These are phyloP conservation scores for Calonectria ilicicola DNA, from an alignment of 2,329 filamentous ascomycete genomes.

Conservation along the genomic window DNA sequence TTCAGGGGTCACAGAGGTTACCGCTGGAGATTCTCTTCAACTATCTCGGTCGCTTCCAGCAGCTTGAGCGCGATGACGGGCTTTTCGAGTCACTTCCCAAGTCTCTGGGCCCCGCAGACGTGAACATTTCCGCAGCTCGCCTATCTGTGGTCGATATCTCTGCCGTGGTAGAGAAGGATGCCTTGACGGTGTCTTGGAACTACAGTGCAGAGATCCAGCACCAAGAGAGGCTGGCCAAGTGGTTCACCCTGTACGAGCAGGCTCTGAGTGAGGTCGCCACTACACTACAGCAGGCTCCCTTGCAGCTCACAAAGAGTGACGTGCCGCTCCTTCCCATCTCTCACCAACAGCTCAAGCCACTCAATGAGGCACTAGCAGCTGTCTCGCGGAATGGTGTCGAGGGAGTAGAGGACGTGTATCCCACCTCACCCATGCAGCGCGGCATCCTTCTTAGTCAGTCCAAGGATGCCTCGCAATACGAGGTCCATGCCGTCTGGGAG, in stretches of 20 bases:
- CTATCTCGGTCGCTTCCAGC: constrained; percentile 45
- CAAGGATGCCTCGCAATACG: constrained; percentile 46
- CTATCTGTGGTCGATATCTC: constrained; percentile 25
- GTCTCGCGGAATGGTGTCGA: constrained; percentile 9
- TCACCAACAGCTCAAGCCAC: constrained; percentile 25
- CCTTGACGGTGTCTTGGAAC: background rate
- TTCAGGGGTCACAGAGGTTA: background rate
- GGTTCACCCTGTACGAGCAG: background rate
- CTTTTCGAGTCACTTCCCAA: constrained; percentile 32
- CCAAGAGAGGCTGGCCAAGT: background rate
- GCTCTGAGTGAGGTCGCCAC: background rate
- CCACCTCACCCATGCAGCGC: constrained; percentile 52
- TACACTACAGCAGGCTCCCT: background rate
- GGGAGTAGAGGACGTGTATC: constrained; percentile 47
- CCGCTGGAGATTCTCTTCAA: constrained; percentile 44
- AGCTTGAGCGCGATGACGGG: constrained; percentile 41
- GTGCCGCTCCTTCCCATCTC: constrained; percentile 51
- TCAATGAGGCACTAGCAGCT: constrained; percentile 31
- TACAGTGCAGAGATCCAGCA: background rate
- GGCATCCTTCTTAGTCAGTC: constrained; percentile 53
- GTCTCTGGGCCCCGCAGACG: constrained; percentile 5
- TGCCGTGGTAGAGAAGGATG: background rate
- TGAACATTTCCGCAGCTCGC: constrained; percentile 24
- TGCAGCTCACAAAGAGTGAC: background rate
- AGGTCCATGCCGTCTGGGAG: constrained; percentile 49